Evolutionary conservation across 2,329 filamentous ascomycete species (phyloP).

Genomic region (Lojkania enalia): DNA sequence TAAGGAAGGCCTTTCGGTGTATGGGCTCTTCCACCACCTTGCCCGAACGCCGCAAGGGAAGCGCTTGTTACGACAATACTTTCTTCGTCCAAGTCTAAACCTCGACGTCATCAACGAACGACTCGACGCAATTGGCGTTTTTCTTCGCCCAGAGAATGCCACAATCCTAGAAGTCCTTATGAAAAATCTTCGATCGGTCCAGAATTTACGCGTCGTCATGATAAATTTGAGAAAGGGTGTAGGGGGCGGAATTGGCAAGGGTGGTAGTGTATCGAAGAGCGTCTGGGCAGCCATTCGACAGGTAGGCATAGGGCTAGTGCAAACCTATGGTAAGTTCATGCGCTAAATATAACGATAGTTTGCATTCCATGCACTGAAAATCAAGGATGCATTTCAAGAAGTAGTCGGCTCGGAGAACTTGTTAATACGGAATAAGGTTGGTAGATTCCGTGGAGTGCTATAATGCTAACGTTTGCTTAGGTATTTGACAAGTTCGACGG

Average conservation of each 20-base stretch:
- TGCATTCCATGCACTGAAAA: conserved; percentile 68
- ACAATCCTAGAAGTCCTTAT: conserved; percentile 59
- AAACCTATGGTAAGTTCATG: background rate
- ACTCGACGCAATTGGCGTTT: conserved; percentile 67
- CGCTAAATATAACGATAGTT: conserved; percentile 56
- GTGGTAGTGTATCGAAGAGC: conserved; percentile 62
- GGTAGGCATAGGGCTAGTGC: conserved; percentile 33
- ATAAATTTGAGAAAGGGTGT: conserved; percentile 76
- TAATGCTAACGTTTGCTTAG: conserved; percentile 41
- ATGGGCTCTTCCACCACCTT: conserved; percentile 76
- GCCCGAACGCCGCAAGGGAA: conserved; percentile 81
- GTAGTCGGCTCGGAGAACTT: conserved; percentile 59
- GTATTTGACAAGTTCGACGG: conserved; percentile 64
- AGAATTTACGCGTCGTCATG: conserved; percentile 72
- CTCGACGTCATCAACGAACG: conserved; percentile 69
- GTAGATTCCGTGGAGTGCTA: no score
- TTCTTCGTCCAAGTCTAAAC: conserved; percentile 77
- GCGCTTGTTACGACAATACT: conserved; percentile 71
- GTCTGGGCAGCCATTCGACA: conserved; percentile 73
- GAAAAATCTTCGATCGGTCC: conserved; percentile 68
- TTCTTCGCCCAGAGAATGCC: conserved; percentile 70
- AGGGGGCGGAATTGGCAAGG: conserved; percentile 56
- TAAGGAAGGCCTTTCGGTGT: conserved; percentile 83
- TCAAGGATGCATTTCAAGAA: conserved; percentile 66
- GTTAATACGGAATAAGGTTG: conserved; percentile 58